These are phyloP conservation scores for Xerocomus nothofagi DNA, from an alignment of 1,284 basidiomycete genomes.

Conservation along the genomic window DNA sequence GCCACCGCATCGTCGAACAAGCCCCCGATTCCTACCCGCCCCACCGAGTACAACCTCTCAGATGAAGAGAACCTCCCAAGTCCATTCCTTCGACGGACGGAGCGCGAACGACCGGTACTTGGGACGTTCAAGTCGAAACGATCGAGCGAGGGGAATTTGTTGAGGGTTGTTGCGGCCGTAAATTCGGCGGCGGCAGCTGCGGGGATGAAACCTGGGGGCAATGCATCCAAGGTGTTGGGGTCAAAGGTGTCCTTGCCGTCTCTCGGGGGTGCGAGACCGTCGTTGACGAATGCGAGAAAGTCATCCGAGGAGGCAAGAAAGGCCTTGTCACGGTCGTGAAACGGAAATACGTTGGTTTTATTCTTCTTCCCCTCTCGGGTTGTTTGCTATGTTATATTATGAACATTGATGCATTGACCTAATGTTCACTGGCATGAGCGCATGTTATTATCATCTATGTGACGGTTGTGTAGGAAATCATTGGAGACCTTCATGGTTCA, in stretches of 20 bases:
- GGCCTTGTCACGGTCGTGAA: constrained; percentile 43
- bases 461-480: constrained; percentile 5
- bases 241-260: constrained; percentile 17
- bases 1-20: constrained; percentile 10
- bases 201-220: constrained; percentile 22
- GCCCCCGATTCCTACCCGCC: constrained; percentile 7
- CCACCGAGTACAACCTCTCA: constrained; percentile 57
- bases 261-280: constrained; percentile 15
- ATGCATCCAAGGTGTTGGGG: constrained; percentile 7
- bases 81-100: constrained; percentile 70
- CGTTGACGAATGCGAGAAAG: constrained; percentile 44
- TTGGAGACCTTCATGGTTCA: too few relatives aligned
- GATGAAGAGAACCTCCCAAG: constrained; percentile 85
- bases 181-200: constrained; percentile 45
- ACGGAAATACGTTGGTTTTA: background rate
- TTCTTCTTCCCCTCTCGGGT: background rate
- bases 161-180: constrained; percentile 63
- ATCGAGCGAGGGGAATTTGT: constrained; percentile 49
- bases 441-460: constrained; percentile 3
- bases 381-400: constrained; percentile 3
- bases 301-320: constrained; percentile 55
- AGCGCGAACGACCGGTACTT: constrained; percentile 37
- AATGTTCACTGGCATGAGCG: constrained; percentile 8
- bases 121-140: constrained; percentile 38
- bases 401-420: constrained; percentile 10